Evolutionary conservation across 2,329 filamentous ascomycete genomes (phyloP).

Genomic region (Orbilia javanica): DNA sequence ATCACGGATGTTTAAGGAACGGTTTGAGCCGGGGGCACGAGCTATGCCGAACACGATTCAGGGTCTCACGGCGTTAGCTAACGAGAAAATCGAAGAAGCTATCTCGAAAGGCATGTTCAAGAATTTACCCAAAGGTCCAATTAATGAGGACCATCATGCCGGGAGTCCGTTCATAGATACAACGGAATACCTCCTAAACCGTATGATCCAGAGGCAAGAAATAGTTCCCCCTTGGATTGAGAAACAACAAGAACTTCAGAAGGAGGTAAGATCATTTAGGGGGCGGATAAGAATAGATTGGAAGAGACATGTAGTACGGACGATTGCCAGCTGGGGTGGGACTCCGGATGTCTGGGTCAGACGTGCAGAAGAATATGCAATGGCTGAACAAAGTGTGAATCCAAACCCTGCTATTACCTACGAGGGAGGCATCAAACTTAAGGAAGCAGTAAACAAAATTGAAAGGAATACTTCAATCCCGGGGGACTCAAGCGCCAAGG

Average conservation of each 20-base stretch:
- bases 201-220: slow-evolving; percentile 96
- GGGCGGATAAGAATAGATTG: slow-evolving; percentile 82
- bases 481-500: slow-evolving; percentile 17
- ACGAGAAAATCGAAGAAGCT: slow-evolving; percentile 92
- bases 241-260: slow-evolving; percentile 90
- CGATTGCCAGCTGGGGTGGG: slow-evolving; percentile 83
- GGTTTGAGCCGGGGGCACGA: slow-evolving; percentile 80
- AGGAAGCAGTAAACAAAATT: slow-evolving; percentile 9
- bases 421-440: slow-evolving; percentile 34
- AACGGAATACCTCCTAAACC: slow-evolving; percentile 98
- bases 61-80: slow-evolving; percentile 84
- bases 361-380: slow-evolving; percentile 79
- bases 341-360: slow-evolving; percentile 78
- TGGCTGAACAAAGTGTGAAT: slow-evolving; percentile 77
- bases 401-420: slow-evolving; percentile 71
- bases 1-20: slow-evolving; percentile 80
- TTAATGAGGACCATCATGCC: slow-evolving; percentile 84
- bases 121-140: slow-evolving; percentile 77
- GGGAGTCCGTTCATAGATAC: slow-evolving; percentile 93
- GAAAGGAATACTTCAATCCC: slow-evolving; percentile 7
- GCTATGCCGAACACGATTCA: slow-evolving; percentile 81
- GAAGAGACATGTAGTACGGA: slow-evolving; percentile 82
- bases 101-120: slow-evolving; percentile 91
- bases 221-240: slow-evolving; percentile 98
- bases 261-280: slow-evolving; percentile 78